Evolutionary conservation across 352 stramenopile species (phyloP), one percentile per base, ranked within the genome.

Genomic region (Phytophthora fragariaefolia): DNA sequence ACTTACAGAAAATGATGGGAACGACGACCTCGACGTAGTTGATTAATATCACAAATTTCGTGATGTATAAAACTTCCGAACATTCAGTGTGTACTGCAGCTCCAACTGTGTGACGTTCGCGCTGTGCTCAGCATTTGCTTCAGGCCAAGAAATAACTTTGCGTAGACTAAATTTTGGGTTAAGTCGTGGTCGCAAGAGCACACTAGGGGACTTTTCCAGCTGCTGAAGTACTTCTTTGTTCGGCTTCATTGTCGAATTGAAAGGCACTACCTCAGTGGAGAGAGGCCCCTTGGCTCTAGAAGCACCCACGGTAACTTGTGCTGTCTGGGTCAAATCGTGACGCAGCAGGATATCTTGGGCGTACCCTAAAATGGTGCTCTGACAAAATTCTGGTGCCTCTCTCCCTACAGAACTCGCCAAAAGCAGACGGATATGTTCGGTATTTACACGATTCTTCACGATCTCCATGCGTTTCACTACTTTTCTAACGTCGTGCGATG

Each of bases 11-110:
- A 22, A 64, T 58, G 15, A 64, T 20, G 6, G 62, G 62, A 7
- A 69, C 49, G 9, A 69, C 58, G n/a, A 69, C 48, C 28, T 71
- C 63, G 18, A 71, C 63, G 24, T 67, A 71, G 57, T 66, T 69
- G 6, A 69, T 28, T 17, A 69, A 42, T 15, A 69, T 38, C 10
- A 69, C 34, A 30, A 69, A 69, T 24, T 69, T 54, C 3, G 62
- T 58, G 34, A 69, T 69, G 20, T 69, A 69, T n/a, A 69, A 10
- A 10, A 69, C 32, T 24, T 22, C 12, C 30, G 34, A 43, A 43
- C 34, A 20, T 52, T 45, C 9, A 69, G 34, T 7, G 57, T 24
- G n/a, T 69, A 69, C 20, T 45, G 51, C 7, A 57, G 15, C 18
- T 68, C 51, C 2, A 63, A 34, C 17, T 10, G 46, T 9, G 10